Conservation (phyloP, 495 filamentous ascomycete species). For the Hypoxylon crocopeplum region DNA sequence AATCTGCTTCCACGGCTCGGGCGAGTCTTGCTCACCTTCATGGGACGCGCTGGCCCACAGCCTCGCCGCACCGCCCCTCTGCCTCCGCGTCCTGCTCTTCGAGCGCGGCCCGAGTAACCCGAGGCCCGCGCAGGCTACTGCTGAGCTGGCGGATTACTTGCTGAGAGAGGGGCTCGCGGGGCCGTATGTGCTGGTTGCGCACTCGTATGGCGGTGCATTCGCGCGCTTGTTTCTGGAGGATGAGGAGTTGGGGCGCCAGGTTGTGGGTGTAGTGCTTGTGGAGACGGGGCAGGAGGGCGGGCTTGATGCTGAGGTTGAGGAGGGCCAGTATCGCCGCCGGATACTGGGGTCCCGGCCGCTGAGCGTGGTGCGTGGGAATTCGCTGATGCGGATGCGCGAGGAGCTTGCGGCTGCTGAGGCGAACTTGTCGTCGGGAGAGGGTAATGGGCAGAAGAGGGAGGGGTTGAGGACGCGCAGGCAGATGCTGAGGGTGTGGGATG, state of each 20-base stretch:
- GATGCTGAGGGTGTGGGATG: slow-evolving; percentile 48
- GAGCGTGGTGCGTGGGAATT: slow-evolving; percentile 41
- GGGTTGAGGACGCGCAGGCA: slow-evolving; percentile 12
- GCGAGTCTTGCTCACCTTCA: slow-evolving; percentile 50
- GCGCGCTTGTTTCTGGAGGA: slow-evolving; percentile 52
- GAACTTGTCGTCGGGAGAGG: not conserved
- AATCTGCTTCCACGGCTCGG: slow-evolving; percentile 55
- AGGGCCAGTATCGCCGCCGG: slow-evolving; percentile 49
- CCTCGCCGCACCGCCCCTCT: slow-evolving; percentile 29
- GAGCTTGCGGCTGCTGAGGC: slow-evolving; percentile 24
- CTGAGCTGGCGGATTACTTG: slow-evolving; percentile 23
- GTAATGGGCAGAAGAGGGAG: slow-evolving; percentile 4
- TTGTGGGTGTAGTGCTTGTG: slow-evolving; percentile 35
- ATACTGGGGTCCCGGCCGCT: slow-evolving; percentile 39
- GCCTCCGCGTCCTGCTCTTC: slow-evolving; percentile 48
- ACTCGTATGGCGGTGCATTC: slow-evolving; percentile 61
- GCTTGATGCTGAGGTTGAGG: slow-evolving; percentile 47
- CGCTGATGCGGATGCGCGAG: slow-evolving; percentile 17
- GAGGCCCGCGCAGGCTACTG: slow-evolving; percentile 11
- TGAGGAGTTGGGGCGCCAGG: not conserved
- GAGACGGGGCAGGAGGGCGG: slow-evolving; percentile 52
- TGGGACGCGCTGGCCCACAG: slow-evolving; percentile 49
- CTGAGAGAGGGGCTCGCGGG: slow-evolving; percentile 38
- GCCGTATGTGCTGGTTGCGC: slow-evolving; percentile 55
- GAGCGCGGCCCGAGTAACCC: slow-evolving; percentile 44